Conservation (phyloP, 1,284 basidiomycete genomes). For the Ustilago hordei region DNA sequence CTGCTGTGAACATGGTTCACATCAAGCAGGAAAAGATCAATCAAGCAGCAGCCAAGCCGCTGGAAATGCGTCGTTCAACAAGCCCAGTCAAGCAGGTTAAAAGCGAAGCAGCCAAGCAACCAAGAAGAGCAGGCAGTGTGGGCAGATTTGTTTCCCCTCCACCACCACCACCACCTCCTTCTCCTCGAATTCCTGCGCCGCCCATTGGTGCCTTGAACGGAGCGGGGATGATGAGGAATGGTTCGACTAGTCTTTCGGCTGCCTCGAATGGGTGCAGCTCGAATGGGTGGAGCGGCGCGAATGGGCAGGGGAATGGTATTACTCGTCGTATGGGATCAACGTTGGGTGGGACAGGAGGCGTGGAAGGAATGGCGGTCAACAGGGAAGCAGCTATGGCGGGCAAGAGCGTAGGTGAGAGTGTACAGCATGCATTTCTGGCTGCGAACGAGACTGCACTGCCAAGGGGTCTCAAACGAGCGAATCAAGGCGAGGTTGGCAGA, state of each 20-base stretch:
- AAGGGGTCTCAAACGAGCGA: not conserved
- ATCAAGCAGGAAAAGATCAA: slow-evolving; percentile 30
- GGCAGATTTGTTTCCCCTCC: slow-evolving; percentile 49
- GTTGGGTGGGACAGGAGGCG: slow-evolving; percentile 1
- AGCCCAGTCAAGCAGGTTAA: slow-evolving; percentile 51
- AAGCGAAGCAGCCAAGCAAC: slow-evolving; percentile 16
- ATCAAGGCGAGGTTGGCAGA: not conserved
- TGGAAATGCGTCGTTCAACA: slow-evolving; percentile 35
- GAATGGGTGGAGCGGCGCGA: too few species aligned
- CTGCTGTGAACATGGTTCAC: not conserved
- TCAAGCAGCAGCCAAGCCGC: not conserved
- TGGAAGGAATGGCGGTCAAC: not conserved
- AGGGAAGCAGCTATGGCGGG: not conserved
- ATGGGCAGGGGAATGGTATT: too few species aligned
- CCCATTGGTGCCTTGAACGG: not conserved
- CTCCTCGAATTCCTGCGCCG: not conserved
- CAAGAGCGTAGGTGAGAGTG: not conserved
- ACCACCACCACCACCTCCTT: not conserved
- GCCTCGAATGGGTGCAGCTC: slow-evolving; percentile 8
- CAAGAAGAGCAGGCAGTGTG: slow-evolving; percentile 45
- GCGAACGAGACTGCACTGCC: not conserved
- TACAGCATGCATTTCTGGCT: not conserved
- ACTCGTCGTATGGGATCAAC: not conserved
- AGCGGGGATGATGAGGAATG: slow-evolving; percentile 25
- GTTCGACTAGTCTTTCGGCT: slow-evolving; percentile 25